Percentiles rank a stretch among this genome's conserved stretches.
These are phyloP conservation scores for Nyssa sinensis DNA, from an alignment of 148 eudicot genomes.

Conservation along the genomic window DNA sequence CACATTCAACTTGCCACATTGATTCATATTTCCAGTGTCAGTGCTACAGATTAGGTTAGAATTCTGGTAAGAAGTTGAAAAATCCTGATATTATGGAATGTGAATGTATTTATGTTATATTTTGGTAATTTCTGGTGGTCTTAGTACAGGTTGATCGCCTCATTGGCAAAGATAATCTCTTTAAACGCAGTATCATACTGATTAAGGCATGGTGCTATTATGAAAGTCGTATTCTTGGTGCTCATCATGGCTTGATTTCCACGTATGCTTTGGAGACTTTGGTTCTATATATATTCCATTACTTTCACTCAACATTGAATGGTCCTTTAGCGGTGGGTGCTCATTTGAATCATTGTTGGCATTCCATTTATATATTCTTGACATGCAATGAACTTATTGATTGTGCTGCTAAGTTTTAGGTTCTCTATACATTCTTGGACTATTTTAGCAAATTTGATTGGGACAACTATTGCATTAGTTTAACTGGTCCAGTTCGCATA, in stretches of 20 bases:
- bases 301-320: slow-evolving; percentile 63
- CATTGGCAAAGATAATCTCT: slow-evolving; percentile 83
- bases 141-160: slow-evolving; percentile 66
- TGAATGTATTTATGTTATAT: neutral
- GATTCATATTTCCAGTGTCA: neutral
- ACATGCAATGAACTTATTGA: slow-evolving; percentile 14
- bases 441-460: slow-evolving; percentile 94
- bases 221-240: slow-evolving; percentile 96
- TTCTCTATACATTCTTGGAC: slow-evolving; percentile 85
- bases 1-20: neutral
- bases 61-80: neutral
- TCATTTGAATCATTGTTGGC: slow-evolving; percentile 4
- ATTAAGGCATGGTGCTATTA: slow-evolving; percentile 98
- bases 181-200: slow-evolving; percentile 87
- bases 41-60: neutral
- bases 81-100: neutral
- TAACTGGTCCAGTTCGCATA: slow-evolving; percentile 71
- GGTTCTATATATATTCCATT: slow-evolving; percentile 86
- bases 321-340: slow-evolving; percentile 96
- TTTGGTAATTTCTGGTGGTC: slow-evolving; percentile 11
- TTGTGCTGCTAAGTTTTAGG: slow-evolving; percentile 52
- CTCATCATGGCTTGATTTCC: slow-evolving; percentile 92
- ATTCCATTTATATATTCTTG: slow-evolving; percentile 15
- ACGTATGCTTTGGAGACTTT: slow-evolving; percentile 96
- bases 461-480: slow-evolving; percentile 69